A percentile compares a stretch with the other conserved stretches of the same genome.
Conservation (phyloP, 495 filamentous ascomycete genomes). For the Pyronema domesticum region DNA sequence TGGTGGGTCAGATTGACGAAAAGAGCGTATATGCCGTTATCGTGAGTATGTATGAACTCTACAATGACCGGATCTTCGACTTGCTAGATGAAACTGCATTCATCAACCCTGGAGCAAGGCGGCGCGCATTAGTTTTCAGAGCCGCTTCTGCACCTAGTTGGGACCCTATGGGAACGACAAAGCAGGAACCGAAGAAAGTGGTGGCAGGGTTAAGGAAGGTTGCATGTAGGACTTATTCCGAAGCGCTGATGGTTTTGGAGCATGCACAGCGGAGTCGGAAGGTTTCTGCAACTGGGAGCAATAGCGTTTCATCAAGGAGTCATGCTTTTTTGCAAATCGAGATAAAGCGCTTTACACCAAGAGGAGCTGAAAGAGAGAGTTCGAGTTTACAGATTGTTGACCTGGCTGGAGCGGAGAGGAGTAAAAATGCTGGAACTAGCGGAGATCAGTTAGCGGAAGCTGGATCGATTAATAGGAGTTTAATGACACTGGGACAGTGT, state of each 20-base stretch:
- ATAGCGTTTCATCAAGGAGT: slow-evolving; percentile 72
- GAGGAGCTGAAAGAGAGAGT: slow-evolving; percentile 23
- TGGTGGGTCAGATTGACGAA: background rate
- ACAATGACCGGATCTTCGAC: slow-evolving; percentile 96
- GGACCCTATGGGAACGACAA: slow-evolving; percentile 9
- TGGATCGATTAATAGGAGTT: slow-evolving; percentile 89
- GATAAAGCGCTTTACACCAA: slow-evolving; percentile 40
- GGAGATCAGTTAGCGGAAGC: slow-evolving; percentile 85
- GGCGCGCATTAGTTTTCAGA: slow-evolving; percentile 22
- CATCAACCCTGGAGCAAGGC: slow-evolving; percentile 35
- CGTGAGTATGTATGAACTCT: slow-evolving; percentile 96
- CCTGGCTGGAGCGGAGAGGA: slow-evolving; percentile 83
- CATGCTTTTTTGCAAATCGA: slow-evolving; percentile 96
- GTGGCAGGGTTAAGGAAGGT: slow-evolving; percentile 85
- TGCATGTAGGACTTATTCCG: slow-evolving; percentile 64
- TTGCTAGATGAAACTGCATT: slow-evolving; percentile 43
- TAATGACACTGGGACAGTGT: slow-evolving; percentile 97
- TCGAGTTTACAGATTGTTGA: slow-evolving; percentile 81
- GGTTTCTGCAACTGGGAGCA: slow-evolving; percentile 77
- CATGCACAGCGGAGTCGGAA: slow-evolving; percentile 72
- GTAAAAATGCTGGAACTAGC: slow-evolving; percentile 79
- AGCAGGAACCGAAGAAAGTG: slow-evolving; percentile 38
- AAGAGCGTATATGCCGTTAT: slow-evolving; percentile 50
- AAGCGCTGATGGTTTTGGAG: slow-evolving; percentile 81
- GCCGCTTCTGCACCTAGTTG: slow-evolving; percentile 11